These are phyloP conservation scores for Nemania bipapillata DNA, from an alignment of 2,329 filamentous ascomycete species.

Conservation along the genomic window DNA sequence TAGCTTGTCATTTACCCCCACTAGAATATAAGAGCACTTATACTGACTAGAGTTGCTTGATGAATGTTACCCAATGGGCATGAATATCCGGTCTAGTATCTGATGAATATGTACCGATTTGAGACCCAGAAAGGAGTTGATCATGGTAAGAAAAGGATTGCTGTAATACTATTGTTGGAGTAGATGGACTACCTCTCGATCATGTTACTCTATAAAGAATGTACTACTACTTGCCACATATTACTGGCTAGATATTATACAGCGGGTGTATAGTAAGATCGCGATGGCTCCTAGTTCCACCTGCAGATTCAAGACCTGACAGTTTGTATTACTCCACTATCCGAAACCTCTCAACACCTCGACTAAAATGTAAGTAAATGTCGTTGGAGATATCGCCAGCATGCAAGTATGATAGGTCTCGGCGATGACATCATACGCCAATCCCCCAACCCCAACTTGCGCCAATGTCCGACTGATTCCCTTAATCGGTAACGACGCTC, in stretches of 20 bases:
- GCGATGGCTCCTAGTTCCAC: not conserved
- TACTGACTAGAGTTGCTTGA: no score
- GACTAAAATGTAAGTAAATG: not conserved
- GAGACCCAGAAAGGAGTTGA: not conserved
- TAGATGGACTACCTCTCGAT: not conserved
- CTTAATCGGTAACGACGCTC: not conserved
- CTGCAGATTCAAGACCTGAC: not conserved
- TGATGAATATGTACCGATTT: not conserved
- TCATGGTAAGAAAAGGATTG: not conserved
- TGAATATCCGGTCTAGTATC: not conserved
- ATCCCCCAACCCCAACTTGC: not conserved
- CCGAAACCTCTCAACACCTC: not conserved
- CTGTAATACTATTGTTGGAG: not conserved
- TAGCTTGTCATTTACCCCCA: no score
- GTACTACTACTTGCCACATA: not conserved
- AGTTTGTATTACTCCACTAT: not conserved
- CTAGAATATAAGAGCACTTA: no score
- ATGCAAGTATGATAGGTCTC: not conserved
- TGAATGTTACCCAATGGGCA: no score
- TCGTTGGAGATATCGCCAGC: not conserved
- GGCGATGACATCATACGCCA: slow-evolving; percentile 33
- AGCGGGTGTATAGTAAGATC: not conserved
- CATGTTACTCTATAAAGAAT: not conserved
- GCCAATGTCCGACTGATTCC: not conserved
- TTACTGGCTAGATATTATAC: no score